Evolutionary conservation across 2,329 filamentous ascomycete species (phyloP).

Genomic region (Reticulascus tulasneorum): DNA sequence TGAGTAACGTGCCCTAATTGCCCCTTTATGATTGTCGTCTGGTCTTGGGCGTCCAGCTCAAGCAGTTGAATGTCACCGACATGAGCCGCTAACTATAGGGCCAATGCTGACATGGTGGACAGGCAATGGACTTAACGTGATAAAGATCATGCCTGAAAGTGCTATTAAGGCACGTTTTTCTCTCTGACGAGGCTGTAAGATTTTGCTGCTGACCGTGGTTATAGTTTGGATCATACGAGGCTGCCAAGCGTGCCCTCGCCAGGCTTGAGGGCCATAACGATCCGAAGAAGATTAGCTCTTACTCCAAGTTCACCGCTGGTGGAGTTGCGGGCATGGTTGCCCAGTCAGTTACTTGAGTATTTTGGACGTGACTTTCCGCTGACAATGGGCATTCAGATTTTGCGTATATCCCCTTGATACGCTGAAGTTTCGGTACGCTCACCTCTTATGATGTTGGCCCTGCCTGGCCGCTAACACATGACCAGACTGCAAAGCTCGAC

Average conservation of each 20-base stretch:
- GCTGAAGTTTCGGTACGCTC: slow-evolving; percentile 58
- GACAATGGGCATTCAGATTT: slow-evolving; percentile 49
- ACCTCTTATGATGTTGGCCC: slow-evolving; percentile 2
- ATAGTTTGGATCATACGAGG: slow-evolving; percentile 90
- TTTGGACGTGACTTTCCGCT: background rate
- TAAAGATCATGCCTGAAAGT: slow-evolving; percentile 98
- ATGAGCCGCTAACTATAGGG: slow-evolving; percentile 5
- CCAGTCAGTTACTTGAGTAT: slow-evolving; percentile 56
- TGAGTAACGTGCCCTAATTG: slow-evolving; percentile 36
- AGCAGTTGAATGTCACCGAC: background rate
- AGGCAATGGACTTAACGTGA: slow-evolving; percentile 94
- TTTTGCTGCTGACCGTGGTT: background rate
- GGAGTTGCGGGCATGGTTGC: slow-evolving; percentile 91
- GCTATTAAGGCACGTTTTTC: slow-evolving; percentile 67
- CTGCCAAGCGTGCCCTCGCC: slow-evolving; percentile 82
- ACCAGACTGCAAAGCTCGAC: slow-evolving; percentile 88
- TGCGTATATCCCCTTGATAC: slow-evolving; percentile 93
- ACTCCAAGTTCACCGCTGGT: slow-evolving; percentile 86
- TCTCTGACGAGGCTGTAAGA: background rate
- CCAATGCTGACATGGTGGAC: slow-evolving; percentile 9
- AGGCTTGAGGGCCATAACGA: slow-evolving; percentile 85
- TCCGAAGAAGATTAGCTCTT: slow-evolving; percentile 70
- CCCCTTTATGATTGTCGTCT: background rate
- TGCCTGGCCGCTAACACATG: slow-evolving; percentile 11
- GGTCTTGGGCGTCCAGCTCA: background rate